Evolutionary conservation across 2,329 filamentous ascomycete genomes (phyloP).

Genomic region (Elsinoe ampelina): DNA sequence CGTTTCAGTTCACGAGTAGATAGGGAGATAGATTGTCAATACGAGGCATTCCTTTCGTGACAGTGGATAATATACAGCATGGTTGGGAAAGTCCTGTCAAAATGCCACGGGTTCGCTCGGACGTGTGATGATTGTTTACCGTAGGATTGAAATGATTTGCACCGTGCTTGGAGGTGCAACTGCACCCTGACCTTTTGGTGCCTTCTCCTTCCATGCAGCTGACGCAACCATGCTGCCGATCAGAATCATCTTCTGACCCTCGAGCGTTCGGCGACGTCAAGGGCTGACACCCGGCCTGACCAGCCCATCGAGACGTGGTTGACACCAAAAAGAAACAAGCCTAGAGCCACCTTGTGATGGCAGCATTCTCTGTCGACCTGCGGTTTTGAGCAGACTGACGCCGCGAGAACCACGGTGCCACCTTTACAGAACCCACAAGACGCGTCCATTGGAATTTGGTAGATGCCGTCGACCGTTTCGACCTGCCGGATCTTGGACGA

Average conservation of each 20-base stretch:
- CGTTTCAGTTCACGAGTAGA: slow-evolving; percentile 4
- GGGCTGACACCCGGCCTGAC: not conserved
- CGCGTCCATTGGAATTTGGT: not conserved
- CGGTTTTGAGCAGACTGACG: not conserved
- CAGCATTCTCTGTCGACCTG: not conserved
- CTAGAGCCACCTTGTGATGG: not conserved
- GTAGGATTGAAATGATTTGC: not conserved
- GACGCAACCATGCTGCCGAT: slow-evolving; percentile 9
- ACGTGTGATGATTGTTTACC: not conserved
- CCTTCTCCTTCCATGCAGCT: not conserved
- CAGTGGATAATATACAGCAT: not conserved
- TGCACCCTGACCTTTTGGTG: not conserved
- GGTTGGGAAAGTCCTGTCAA: not conserved
- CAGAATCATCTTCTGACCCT: not conserved
- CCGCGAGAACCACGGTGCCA: not conserved
- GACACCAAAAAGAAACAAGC: not conserved
- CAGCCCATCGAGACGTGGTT: not conserved
- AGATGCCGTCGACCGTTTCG: not conserved
- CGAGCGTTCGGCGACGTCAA: slow-evolving; percentile 1
- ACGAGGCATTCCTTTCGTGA: not conserved
- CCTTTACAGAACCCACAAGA: not conserved
- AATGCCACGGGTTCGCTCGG: not conserved
- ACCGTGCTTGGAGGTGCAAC: not conserved
- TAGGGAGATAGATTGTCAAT: slow-evolving; percentile 4
- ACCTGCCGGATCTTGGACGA: slow-evolving; percentile 12